A percentile compares a stretch with the other conserved stretches of the same genome.
Evolutionary conservation across 495 filamentous ascomycete genomes (phyloP).

Genomic region (Xylaria scruposa): DNA sequence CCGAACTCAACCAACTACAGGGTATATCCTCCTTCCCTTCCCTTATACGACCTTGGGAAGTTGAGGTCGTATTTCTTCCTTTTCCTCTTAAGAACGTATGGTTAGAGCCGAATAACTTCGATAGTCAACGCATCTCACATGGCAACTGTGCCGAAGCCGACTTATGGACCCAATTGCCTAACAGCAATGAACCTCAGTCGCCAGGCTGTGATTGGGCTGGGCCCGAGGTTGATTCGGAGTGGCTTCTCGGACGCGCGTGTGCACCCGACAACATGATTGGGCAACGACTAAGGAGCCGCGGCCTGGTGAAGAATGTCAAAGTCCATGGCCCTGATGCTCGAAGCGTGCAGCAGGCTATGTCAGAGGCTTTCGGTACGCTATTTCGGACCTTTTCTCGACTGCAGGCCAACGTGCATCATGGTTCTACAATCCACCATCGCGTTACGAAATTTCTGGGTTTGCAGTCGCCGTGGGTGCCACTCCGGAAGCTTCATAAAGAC

Average conservation of each 20-base stretch:
- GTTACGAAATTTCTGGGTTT: constrained; percentile 55
- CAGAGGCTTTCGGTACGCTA: constrained; percentile 62
- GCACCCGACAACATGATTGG: constrained; percentile 60
- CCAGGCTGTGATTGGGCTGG: constrained; percentile 54
- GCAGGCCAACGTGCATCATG: constrained; percentile 41
- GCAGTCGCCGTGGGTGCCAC: constrained; percentile 66
- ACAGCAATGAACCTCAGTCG: constrained; percentile 52
- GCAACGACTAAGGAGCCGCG: constrained; percentile 68
- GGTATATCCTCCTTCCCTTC: constrained; percentile 59
- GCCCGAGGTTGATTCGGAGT: constrained; percentile 52
- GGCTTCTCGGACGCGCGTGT: constrained; percentile 66
- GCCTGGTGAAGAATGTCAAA: constrained; percentile 65
- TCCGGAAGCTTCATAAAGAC: constrained; percentile 74
- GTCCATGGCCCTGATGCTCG: constrained; percentile 64
- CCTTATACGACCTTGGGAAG: constrained; percentile 64
- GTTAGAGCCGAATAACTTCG: constrained; percentile 57
- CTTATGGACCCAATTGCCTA: constrained; percentile 65
- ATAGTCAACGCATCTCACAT: constrained; percentile 50
- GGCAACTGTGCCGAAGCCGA: constrained; percentile 51
- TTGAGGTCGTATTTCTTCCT: constrained; percentile 73
- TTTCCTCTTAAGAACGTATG: constrained; percentile 70
- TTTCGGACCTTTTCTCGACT: constrained; percentile 49
- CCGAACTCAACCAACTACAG: constrained; percentile 63
- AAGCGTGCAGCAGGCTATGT: constrained; percentile 65
- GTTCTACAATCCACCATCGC: constrained; percentile 39